These are phyloP conservation scores for Grosmannia clavigera DNA, from an alignment of 2,329 filamentous ascomycete genomes.

Conservation along the genomic window DNA sequence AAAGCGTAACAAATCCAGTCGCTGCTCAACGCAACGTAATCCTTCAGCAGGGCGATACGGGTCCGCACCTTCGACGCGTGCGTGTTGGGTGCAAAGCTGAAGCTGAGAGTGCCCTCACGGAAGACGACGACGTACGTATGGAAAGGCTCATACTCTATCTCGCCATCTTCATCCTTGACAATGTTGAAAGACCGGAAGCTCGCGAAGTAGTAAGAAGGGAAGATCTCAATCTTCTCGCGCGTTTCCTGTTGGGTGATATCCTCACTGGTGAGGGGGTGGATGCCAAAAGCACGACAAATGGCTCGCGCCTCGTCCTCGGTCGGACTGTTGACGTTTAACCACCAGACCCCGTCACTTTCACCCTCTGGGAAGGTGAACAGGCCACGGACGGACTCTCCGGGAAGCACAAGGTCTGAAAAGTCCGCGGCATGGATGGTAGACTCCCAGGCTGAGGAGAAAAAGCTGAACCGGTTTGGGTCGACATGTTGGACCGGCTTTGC, in stretches of 20 bases:
- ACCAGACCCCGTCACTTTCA: constrained; percentile 79
- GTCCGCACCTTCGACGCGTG: constrained; percentile 83
- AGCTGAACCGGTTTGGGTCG: constrained; percentile 77
- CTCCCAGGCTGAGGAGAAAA: constrained; percentile 92
- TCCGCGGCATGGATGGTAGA: constrained; percentile 86
- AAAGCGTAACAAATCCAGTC: constrained; percentile 99
- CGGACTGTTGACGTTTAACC: constrained; percentile 87
- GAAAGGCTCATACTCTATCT: constrained; percentile 82
- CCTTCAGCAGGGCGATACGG: constrained; percentile 83
- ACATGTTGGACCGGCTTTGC: constrained; percentile 21
- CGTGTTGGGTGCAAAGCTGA: constrained; percentile 79
- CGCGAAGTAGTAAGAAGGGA: constrained; percentile 95
- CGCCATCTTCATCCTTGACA: constrained; percentile 63
- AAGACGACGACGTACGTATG: constrained; percentile 97
- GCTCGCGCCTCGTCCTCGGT: constrained; percentile 78
- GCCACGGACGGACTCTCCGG: constrained; percentile 78
- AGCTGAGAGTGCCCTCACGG: constrained; percentile 86
- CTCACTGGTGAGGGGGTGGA: constrained; percentile 90
- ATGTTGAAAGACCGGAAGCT: constrained; percentile 87
- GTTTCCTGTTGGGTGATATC: constrained; percentile 93
- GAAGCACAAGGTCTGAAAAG: constrained; percentile 75
- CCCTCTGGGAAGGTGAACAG: constrained; percentile 61
- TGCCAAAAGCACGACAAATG: constrained; percentile 86
- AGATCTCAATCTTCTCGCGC: constrained; percentile 96
- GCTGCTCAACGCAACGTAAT: constrained; percentile 86